Percentiles rank a stretch among this genome's conserved stretches.
Conservation (phyloP, 108 stramenopile species). For the Epithemia pelagica region DNA sequence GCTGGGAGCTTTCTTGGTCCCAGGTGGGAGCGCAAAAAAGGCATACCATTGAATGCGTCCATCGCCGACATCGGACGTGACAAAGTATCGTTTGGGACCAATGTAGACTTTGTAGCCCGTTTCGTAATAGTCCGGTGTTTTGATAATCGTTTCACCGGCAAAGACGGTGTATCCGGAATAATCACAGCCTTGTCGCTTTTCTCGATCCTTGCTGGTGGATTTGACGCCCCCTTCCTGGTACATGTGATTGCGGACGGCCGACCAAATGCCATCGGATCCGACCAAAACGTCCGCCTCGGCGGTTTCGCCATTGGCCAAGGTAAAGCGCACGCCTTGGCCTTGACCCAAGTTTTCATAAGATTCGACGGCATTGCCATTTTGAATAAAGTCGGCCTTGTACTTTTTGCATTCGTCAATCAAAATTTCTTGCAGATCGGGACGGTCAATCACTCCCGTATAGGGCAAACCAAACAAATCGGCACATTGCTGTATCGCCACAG, state of each 20-base stretch:
- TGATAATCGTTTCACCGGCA: slow-evolving; percentile 89
- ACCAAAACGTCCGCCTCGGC: slow-evolving; percentile 85
- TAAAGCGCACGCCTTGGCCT: slow-evolving; percentile 78
- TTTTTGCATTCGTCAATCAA: slow-evolving; percentile 89
- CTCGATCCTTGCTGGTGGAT: slow-evolving; percentile 37
- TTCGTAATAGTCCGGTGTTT: slow-evolving; percentile 89
- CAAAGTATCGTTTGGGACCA: slow-evolving; percentile 93
- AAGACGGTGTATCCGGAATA: slow-evolving; percentile 97
- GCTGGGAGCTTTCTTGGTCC: slow-evolving; percentile 83
- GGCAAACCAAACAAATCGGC: slow-evolving; percentile 49
- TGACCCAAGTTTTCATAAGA: slow-evolving; percentile 64
- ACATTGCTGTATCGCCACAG: slow-evolving; percentile 35
- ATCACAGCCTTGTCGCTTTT: slow-evolving; percentile 75
- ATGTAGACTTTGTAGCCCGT: slow-evolving; percentile 96
- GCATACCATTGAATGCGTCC: slow-evolving; percentile 98
- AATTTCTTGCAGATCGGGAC: slow-evolving; percentile 95
- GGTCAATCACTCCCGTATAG: slow-evolving; percentile 95
- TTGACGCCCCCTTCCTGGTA: slow-evolving; percentile 83
- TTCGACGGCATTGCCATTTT: slow-evolving; percentile 72
- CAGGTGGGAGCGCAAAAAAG: slow-evolving; percentile 95
- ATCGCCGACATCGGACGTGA: slow-evolving; percentile 93
- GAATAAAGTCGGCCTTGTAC: slow-evolving; percentile 74
- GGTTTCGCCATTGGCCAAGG: slow-evolving; percentile 66
- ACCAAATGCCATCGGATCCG: slow-evolving; percentile 97
- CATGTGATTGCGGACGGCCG: slow-evolving; percentile 90